Evolutionary conservation across 2,329 filamentous ascomycete genomes (phyloP), one percentile per base, ranked within the genome.

Genomic region (Monilinia laxa): DNA sequence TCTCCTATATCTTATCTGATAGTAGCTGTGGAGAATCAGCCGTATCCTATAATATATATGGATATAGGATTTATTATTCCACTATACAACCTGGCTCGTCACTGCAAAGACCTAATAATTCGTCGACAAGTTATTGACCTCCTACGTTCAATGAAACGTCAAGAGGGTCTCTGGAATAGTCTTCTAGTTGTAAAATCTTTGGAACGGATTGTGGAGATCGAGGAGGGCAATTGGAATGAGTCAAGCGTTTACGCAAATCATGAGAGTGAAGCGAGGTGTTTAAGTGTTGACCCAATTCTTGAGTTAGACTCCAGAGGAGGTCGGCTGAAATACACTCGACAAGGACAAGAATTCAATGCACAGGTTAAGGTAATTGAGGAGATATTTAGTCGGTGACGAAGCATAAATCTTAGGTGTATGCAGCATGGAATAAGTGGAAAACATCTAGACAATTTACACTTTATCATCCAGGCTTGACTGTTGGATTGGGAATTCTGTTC

Each of bases 151-250:
- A 85, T 83, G 70, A 81, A 85, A 18, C 80, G 87, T 14, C 81
- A 86, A 58, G 87, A 90, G 75, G 87, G 85, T 23, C 85, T 90
- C 79, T 90, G 87, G 87, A 87, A 90, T 55, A 68, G 68, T 4
- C 20, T 68, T 16, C 47, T 73, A 2, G 65, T 65, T 12, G 71
- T 70, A 4, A 69, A 68, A 16, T 67, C 69, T 53, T 67, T 70
- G 3, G 68, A 73, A 28, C 69, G 66, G 12, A 56, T 70, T 25
- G 64, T 71, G 31, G 58, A 71, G 35, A 68, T 74, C 31, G 69
- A 73, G 65, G 71, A 71, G n/a, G 56, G 38, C 18, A 9, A 1
- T 6, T 40, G 28, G 47, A 55, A n/a, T 16, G 62, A 31, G 28
- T 10, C 25, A 16, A 9, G 47, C 5, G 12, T 12, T 18, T 52